Evolutionary conservation across 345 rosid species (phyloP).

Genomic region (Brassica nigra): DNA sequence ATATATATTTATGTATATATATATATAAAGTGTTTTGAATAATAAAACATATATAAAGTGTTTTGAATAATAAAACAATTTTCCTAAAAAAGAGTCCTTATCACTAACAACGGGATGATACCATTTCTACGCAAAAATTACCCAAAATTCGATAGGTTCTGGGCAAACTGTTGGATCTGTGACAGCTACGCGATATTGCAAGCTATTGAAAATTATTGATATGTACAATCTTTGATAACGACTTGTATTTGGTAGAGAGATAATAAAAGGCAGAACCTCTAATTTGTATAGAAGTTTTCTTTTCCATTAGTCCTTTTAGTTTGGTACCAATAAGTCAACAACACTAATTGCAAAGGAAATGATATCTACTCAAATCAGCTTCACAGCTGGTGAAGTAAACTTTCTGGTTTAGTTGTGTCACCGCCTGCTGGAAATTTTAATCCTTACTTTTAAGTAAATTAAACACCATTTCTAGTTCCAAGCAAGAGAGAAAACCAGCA

Average conservation of each 20-base stretch:
- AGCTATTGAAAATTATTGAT: slow-evolving; percentile 44
- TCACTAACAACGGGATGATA: slow-evolving; percentile 43
- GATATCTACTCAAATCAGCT: slow-evolving; percentile 6
- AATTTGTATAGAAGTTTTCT: slow-evolving; percentile 29
- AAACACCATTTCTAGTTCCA: background rate
- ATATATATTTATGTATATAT: too few relatives aligned
- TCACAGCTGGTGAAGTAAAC: slow-evolving; percentile 10
- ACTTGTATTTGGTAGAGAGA: slow-evolving; percentile 30
- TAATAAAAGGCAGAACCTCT: slow-evolving; percentile 19
- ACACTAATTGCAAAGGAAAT: slow-evolving; percentile 25
- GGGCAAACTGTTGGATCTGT: slow-evolving; percentile 41
- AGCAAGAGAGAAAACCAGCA: slow-evolving; percentile 5
- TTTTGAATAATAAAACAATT: slow-evolving; percentile 38
- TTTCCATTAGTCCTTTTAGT: slow-evolving; percentile 24
- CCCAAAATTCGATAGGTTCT: slow-evolving; percentile 40
- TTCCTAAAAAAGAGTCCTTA: slow-evolving; percentile 46
- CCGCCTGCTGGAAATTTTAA: background rate
- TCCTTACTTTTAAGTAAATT: background rate
- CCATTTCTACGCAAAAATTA: slow-evolving; percentile 40
- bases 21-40: slow-evolving; percentile 23
- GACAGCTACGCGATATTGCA: slow-evolving; percentile 46
- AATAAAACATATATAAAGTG: slow-evolving; percentile 34
- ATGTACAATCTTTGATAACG: slow-evolving; percentile 44
- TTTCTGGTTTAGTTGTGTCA: slow-evolving; percentile 7
- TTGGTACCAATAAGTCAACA: slow-evolving; percentile 40